Percentiles rank a stretch among this genome's conserved stretches.
phyloP scores from a whole-genome alignment of 2,329 filamentous ascomycete species.

The Fusarium sacchari region DNA sequence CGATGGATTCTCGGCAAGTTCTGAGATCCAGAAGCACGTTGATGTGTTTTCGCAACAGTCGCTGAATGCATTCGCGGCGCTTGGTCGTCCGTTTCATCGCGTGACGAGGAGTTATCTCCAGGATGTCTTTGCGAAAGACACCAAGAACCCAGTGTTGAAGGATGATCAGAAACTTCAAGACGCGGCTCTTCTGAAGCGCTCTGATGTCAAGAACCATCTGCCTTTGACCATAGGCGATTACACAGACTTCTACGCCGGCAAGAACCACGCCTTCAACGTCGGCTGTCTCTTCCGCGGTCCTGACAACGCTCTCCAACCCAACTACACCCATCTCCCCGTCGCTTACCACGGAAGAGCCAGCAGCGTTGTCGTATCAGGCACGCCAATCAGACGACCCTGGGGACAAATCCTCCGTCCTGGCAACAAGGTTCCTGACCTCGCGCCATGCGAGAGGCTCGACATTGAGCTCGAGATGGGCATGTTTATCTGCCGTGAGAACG shows the following conservation, averaged over 20 bases:
- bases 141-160: slow-evolving; percentile 50
- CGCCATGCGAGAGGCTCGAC: slow-evolving; percentile 72
- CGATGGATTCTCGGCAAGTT: slow-evolving; percentile 51
- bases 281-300: slow-evolving; percentile 79
- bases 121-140: slow-evolving; percentile 66
- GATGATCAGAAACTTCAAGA: slow-evolving; percentile 49
- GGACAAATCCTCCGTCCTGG: slow-evolving; percentile 71
- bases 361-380: slow-evolving; percentile 79
- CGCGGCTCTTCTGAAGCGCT: slow-evolving; percentile 42
- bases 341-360: slow-evolving; percentile 84
- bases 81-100: slow-evolving; percentile 75
- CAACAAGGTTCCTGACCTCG: slow-evolving; percentile 62
- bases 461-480: slow-evolving; percentile 83
- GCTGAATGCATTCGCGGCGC: slow-evolving; percentile 51
- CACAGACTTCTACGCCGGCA: slow-evolving; percentile 84
- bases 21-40: slow-evolving; percentile 41
- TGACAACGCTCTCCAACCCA: slow-evolving; percentile 79
- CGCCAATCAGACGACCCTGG: slow-evolving; percentile 75
- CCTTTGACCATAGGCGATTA: slow-evolving; percentile 85
- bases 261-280: slow-evolving; percentile 78
- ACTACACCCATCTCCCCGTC: slow-evolving; percentile 83
- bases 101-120: slow-evolving; percentile 77
- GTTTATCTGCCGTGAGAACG: slow-evolving; percentile 74
- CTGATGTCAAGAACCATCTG: slow-evolving; percentile 72
- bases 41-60: slow-evolving; percentile 43